Base-by-base conservation (phyloP, 208 protist species). In the Trypanosoma scelopori region DNA sequence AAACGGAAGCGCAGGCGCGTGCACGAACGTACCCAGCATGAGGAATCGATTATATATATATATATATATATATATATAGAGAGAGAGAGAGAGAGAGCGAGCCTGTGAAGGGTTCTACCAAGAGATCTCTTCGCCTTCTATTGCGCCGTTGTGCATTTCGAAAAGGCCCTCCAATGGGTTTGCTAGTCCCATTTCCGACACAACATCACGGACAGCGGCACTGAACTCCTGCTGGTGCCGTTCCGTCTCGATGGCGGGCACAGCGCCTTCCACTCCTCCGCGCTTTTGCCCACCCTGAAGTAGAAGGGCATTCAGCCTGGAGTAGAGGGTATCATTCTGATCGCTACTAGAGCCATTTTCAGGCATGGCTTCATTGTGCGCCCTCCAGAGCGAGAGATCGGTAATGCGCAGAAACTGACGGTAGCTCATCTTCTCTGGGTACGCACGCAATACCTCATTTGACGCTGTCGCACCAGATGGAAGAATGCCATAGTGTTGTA, bases 351-450 rank as follows among this genome's bases (percentile, higher is more conserved):
- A 11, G 9, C 16, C 13, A 30, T 0, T 48, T 25, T n/a, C 48
- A 41, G 11, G 22, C 15, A 39, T 6, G 27, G 61, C 9, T 11
- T 3, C 35, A 6, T 70, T 65, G 51, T 68, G 65, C 47, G 77
- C 71, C 48, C 60, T 71, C 70, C 71, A 73, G 57, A 93, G 59
- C 13, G 87, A 71, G 64, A 90, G 77, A 62, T 93, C 82, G 18
- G 87, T 93, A 41, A 91, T 64, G 28, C 82, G 82, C 22, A 89
- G 62, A 55, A 93, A 89, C 28, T 81, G 71, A 60, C 71, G 71
- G 68, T 80, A 91, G 69, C 76, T 87, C 50, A 93, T 56, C 20
- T 69, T 76, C 22, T 69, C 37, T 11, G 82, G 82, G 64, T 89
- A 93, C 12, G 55, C 56, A 16, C 53, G 64, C 5, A 78, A 56